These are phyloP conservation scores for Daldinia eschscholtzii DNA, from an alignment of 2,329 filamentous ascomycete species.

Conservation along the genomic window DNA sequence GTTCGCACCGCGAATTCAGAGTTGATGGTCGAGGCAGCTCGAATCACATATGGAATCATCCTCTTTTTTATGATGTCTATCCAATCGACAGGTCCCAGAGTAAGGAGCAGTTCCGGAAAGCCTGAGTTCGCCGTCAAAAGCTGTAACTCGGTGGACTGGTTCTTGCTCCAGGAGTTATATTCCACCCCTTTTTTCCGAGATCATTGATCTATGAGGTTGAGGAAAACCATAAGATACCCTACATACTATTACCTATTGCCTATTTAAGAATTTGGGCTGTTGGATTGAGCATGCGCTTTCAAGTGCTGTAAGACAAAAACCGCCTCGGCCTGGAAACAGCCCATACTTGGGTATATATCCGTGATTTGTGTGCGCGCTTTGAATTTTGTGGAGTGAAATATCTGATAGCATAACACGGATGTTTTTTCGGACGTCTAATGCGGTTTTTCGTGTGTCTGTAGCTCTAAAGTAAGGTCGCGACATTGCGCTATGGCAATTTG, in stretches of 20 bases:
- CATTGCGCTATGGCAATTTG: not conserved
- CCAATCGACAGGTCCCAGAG: constrained; percentile 97
- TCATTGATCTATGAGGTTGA: constrained; percentile 91
- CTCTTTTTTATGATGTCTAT: constrained; percentile 79
- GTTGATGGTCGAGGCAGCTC: constrained; percentile 88
- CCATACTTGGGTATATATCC: constrained; percentile 5
- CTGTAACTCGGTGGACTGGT: constrained; percentile 73
- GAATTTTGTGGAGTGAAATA: constrained; percentile 7
- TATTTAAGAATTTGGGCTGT: not conserved
- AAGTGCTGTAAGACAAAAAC: not conserved
- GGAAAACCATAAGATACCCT: constrained; percentile 86
- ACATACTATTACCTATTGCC: constrained; percentile 61
- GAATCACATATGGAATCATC: constrained; percentile 85
- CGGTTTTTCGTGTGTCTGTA: not conserved
- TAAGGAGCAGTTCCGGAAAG: constrained; percentile 70
- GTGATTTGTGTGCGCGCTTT: not conserved
- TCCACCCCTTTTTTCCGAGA: constrained; percentile 90
- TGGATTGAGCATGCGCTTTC: not conserved
- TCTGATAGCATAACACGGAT: constrained; percentile 14
- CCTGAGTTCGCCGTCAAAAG: constrained; percentile 75
- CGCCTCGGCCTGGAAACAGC: not conserved
- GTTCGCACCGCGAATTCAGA: constrained; percentile 69
- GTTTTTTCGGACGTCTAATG: constrained; percentile 25
- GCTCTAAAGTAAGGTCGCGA: constrained; percentile 7
- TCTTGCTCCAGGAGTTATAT: constrained; percentile 79